Evolutionary conservation across 768 basidiomycete genomes (phyloP), one percentile per base, ranked within the genome.

Genomic region (button mushroom (Agaricus bisporus)): DNA sequence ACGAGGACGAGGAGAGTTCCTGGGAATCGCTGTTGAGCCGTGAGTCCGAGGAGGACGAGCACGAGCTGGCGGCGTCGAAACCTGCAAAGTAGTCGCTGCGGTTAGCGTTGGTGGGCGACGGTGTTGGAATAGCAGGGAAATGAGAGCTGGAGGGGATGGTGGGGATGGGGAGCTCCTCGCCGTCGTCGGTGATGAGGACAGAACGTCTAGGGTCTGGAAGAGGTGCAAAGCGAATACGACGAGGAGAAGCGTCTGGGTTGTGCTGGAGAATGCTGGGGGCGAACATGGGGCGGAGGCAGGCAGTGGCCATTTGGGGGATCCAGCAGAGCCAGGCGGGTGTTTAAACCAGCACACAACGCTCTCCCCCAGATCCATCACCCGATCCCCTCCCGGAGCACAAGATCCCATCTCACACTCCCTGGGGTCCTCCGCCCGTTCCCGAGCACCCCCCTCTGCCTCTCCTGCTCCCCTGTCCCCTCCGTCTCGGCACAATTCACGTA

Each of bases 161-260:
- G 41, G 64, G 56, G 48, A 74, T 63, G 22, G 70, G 69, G n/a
- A 70, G 56, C 59, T 76, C 73, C 48, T 68, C 67, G 58, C 70
- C 74, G 62, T 74, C 68, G 57, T 74, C 74, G 22, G 64, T 66
- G 55, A 72, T 63, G 58, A 71, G 58, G 56, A 76, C 71, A 48
- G 78, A 75, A 48, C 80, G 75, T 20, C 80, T 74, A 1, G 88
- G 87, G 60, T 88, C 86, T 1, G 92, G 92, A 15, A 94, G 78
- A 1, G 92, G 92, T 0, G 92, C 91, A 58, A 94, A 94, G 56
- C 88, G 81, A 55, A 94, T 92, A 44, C 71, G 68, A 17, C 64
- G 63, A 56, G 22, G 38, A 42, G 18, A 36, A 50, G 53, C 29
- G 47, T 28, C 18, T 7, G 46, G 36, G 25, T 17, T 59, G 35